These are phyloP conservation scores for Neospora caninum DNA, from an alignment of 169 alveolate species.

Conservation along the genomic window DNA sequence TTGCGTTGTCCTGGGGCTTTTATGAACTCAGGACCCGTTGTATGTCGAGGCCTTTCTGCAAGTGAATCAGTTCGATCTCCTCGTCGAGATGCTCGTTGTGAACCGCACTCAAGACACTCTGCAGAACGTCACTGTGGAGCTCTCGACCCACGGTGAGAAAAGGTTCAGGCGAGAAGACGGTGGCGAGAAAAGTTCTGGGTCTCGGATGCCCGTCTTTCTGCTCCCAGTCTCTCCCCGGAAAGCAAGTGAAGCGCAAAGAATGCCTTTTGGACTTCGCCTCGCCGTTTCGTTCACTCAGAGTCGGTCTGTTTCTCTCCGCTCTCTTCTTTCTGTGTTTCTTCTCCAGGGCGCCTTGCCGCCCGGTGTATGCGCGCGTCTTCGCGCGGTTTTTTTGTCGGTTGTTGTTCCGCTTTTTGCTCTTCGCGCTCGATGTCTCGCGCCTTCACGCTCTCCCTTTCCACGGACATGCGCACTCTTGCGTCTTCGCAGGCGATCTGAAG, in stretches of 20 bases:
- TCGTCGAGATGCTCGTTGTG: constrained; percentile 83
- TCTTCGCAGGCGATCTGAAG: constrained; percentile 67
- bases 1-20: not conserved
- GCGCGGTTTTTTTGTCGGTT: too few relatives aligned
- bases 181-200: too few relatives aligned
- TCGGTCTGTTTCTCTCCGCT: too few relatives aligned
- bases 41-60: constrained; percentile 90
- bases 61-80: constrained; percentile 88
- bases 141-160: constrained; percentile 83
- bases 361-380: too few relatives aligned
- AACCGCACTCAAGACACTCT: constrained; percentile 86
- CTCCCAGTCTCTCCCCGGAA: too few relatives aligned
- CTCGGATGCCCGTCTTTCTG: too few relatives aligned
- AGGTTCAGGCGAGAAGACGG: too few relatives aligned
- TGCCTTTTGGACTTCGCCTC: not conserved
- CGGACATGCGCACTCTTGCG: not conserved
- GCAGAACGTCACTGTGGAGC: constrained; percentile 86
- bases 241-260: too few relatives aligned
- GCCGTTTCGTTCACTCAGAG: not conserved
- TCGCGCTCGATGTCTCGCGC: not conserved
- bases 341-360: too few relatives aligned
- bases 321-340: too few relatives aligned
- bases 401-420: not conserved
- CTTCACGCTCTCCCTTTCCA: not conserved
- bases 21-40: constrained; percentile 86